These are phyloP conservation scores for Striga hermonthica DNA, from an alignment of 305 asterid species.

Conservation along the genomic window DNA sequence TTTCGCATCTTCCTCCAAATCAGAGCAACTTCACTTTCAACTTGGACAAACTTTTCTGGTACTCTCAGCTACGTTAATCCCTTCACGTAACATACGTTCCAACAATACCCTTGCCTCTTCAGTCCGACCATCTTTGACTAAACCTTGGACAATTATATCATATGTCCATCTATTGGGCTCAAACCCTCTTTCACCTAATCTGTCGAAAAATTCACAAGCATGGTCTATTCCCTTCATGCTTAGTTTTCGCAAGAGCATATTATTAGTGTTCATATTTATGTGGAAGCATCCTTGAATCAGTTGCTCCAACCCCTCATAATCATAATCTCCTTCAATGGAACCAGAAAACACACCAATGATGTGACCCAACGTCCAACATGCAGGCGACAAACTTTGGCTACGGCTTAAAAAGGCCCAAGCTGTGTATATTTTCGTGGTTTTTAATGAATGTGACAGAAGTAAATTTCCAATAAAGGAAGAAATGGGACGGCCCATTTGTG, in stretches of 20 bases:
- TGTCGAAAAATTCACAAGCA: constrained; percentile 45
- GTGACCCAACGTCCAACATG: constrained; percentile 45
- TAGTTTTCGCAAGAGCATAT: constrained; percentile 61
- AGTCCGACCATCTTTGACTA: constrained; percentile 42
- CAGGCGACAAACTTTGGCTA: constrained; percentile 33
- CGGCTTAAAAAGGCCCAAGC: constrained; percentile 42
- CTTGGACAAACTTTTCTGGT: constrained; percentile 29
- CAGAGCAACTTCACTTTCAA: background rate
- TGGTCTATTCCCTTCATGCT: constrained; percentile 36
- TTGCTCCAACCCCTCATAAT: constrained; percentile 43
- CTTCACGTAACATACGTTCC: constrained; percentile 48
- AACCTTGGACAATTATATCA: constrained; percentile 48
- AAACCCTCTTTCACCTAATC: constrained; percentile 42
- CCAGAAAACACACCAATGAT: constrained; percentile 51
- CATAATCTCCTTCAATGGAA: constrained; percentile 35
- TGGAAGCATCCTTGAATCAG: constrained; percentile 50
- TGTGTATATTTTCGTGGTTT: constrained; percentile 33
- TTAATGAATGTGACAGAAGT: constrained; percentile 53
- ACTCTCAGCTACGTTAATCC: constrained; percentile 42
- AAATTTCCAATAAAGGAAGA: constrained; percentile 67
- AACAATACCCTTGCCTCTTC: constrained; percentile 51
- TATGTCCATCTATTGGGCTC: constrained; percentile 66
- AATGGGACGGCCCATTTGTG: constrained; percentile 45
- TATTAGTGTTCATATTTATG: constrained; percentile 49
- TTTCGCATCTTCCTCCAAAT: background rate